Evolutionary conservation across 1,284 basidiomycete genomes (phyloP).

Genomic region (Takashimella tepidaria): DNA sequence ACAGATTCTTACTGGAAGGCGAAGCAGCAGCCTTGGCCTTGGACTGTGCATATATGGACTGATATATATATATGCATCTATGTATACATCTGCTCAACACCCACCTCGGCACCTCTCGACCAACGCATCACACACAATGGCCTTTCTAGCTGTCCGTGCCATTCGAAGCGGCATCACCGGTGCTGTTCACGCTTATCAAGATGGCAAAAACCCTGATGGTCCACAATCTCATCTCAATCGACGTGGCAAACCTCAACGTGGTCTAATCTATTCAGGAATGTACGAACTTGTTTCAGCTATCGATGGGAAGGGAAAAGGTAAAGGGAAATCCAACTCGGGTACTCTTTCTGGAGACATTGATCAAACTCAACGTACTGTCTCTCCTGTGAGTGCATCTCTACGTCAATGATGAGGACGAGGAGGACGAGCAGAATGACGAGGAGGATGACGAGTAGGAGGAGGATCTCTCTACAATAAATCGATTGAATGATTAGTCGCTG

Average conservation of each 20-base stretch:
- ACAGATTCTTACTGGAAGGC: too few relatives aligned
- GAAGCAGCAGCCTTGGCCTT: too few relatives aligned
- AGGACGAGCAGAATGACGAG: too few relatives aligned
- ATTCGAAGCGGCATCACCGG: not conserved
- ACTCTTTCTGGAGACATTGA: too few relatives aligned
- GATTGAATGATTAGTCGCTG: too few relatives aligned
- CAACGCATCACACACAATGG: not conserved
- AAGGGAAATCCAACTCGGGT: not conserved
- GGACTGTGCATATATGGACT: too few relatives aligned
- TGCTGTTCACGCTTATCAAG: not conserved
- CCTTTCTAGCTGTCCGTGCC: not conserved
- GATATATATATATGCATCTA: too few relatives aligned
- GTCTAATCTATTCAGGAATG: not conserved
- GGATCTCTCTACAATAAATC: too few relatives aligned
- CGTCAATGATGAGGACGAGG: not conserved
- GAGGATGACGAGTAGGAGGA: too few relatives aligned
- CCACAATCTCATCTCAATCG: not conserved
- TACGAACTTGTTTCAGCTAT: not conserved
- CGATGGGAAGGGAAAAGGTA: not conserved
- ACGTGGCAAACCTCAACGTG: not conserved
- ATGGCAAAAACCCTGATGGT: not conserved
- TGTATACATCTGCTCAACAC: too few relatives aligned
- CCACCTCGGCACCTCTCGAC: too few relatives aligned
- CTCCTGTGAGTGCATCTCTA: not conserved
- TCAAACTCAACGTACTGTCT: not conserved